Evolutionary conservation across 352 stramenopile genomes (phyloP), one percentile per base, ranked within the genome.

Genomic region (Phytophthora ramorum): DNA sequence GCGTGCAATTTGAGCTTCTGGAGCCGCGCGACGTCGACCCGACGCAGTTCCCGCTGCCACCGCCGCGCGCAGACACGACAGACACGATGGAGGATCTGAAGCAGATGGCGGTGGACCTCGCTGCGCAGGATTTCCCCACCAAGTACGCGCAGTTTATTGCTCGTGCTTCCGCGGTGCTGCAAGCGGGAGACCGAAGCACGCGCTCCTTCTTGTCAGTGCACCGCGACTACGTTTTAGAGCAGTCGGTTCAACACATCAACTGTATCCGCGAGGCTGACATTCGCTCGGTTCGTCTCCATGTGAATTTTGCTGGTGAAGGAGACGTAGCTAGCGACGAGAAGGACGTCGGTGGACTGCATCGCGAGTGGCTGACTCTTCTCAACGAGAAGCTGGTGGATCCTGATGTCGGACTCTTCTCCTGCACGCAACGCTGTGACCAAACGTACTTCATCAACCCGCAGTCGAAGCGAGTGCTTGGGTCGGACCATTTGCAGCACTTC

Each of bases 351-450:
- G 84, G 78, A 7, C 52, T 96, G 5, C 76, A 92, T 24, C 78
- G 89, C 8, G 88, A 96, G 63, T 97, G 90, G 91, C 89, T 95
- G 56, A 74, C 78, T 10, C 72, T 92, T 7, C 34, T 97, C 17
- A 89, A 81, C 45, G 71, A 87, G 14, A 62, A 70, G 37, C 58
- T 95, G 9, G 61, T 86, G 19, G 60, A 81, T 14, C 66, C 75
- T 0, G 26, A 66, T 0, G 70, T 72, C 5, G 87, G 87, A 14
- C 64, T 95, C 40, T 95, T 93, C 47, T 57, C 58, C 3, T 87
- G 75, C 40, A 78, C 83, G 17, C 76, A 90, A 52, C 44, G 62
- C n/a, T 56, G 81, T 8, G 80, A 91, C 9, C 75, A 87, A 37
- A 66, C 66, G 4, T 90, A 83, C 44, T 87, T 78, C 28, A 75